Evolutionary conservation across 345 rosid species (phyloP), one percentile per base, ranked within the genome.

Genomic region (Arabis hirsuta): DNA sequence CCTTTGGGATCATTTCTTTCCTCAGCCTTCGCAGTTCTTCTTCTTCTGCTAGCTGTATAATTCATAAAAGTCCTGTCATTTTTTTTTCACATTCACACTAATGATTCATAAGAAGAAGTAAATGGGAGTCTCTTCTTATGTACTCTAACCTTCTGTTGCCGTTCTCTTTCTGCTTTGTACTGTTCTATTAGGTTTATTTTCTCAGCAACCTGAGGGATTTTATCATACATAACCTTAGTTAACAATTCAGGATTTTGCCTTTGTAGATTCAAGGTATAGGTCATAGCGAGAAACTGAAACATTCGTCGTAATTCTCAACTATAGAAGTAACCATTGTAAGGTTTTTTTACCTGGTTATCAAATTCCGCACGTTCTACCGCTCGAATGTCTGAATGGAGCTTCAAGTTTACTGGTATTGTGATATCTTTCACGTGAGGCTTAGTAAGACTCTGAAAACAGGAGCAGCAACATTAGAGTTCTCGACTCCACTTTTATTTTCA

Each of bases 351-450:
- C 96, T 91, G 93, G 32, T 87, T 79, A 45, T 91, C 97, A 74
- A 95, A 95, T 70, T 88, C 98, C 6, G 97, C 90, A 12, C 97
- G 94, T 72, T 90, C 99, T 51, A 65, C 67, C 32, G 98, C 99
- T 43, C 98, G 86, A 38, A 88, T 14, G 52, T 95, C 98, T 59
- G 81, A 86, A 59, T 79, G 87, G 16, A 95, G 97, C 84, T 79
- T 87, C 62, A 82, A 76, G 76, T 90, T 97, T 9, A 85, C 3
- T 1, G 97, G 92, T 72, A 47, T 83, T 27, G 99, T 96, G 68
- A 39, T 81, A 63, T 86, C 98, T 79, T 85, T 96, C 57, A 88
- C 88, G 3, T 78, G 83, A 67, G 98, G 97, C 74, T 81, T 95
- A 65, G 87, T 68, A 67, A 90, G 73, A 71, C 73, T 78, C 97